phyloP scores from a whole-genome alignment of 2,329 filamentous ascomycete species.

The Alternaria rosae region DNA sequence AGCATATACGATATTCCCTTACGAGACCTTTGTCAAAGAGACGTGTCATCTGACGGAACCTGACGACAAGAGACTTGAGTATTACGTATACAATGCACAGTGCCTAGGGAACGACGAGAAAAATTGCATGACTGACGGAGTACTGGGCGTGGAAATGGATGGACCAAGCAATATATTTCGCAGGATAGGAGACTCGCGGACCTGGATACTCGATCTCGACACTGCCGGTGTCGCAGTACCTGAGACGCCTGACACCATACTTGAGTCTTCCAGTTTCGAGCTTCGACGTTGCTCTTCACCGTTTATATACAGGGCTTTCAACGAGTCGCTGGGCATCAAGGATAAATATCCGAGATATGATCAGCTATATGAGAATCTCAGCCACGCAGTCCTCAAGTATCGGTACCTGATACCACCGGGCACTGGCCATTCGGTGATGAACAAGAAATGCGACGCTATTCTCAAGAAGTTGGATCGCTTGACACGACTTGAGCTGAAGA shows the following conservation, averaged over 20 bases:
- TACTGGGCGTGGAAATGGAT: neutral
- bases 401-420: neutral
- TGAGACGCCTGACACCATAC: neutral
- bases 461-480: neutral
- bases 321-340: too few relatives aligned
- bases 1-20: neutral
- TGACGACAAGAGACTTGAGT: too few relatives aligned
- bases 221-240: neutral
- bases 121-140: too few relatives aligned
- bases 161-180: neutral
- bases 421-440: neutral
- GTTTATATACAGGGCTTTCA: too few relatives aligned
- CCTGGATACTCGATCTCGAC: neutral
- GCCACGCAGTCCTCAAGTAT: neutral
- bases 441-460: neutral
- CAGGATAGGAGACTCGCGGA: neutral
- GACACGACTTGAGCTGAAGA: neutral
- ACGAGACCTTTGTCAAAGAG: neutral
- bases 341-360: neutral
- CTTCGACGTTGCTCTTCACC: neutral
- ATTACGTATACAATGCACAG: too few relatives aligned
- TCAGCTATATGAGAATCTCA: neutral
- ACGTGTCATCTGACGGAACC: neutral
- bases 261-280: neutral
- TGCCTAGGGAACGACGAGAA: too few relatives aligned